Conservation (phyloP, 208 protist species). For the Tritrichomonas foetus region DNA sequence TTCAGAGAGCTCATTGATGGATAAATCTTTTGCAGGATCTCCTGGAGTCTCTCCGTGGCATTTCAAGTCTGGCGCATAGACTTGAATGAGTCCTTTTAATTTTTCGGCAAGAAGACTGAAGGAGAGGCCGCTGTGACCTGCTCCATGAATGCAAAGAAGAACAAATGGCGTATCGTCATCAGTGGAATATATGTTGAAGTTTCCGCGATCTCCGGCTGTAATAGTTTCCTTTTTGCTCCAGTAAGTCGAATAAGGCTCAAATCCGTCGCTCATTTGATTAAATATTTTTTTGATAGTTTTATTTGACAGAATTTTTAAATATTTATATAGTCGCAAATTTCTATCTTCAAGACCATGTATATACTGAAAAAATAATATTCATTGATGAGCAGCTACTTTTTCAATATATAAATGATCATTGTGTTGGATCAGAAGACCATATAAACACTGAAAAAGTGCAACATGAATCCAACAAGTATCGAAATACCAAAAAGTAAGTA, state of each 20-base stretch:
- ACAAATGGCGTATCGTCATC: not conserved
- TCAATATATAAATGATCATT: no score
- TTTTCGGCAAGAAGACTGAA: not conserved
- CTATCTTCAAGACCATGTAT: no score
- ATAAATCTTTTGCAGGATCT: conserved; percentile 1
- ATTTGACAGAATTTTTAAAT: no score
- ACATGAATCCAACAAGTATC: no score
- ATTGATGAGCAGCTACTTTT: no score
- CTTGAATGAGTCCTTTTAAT: not conserved
- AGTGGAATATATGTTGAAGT: not conserved
- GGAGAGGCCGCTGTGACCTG: not conserved
- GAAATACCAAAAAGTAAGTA: no score
- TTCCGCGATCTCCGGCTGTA: not conserved
- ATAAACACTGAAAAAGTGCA: no score
- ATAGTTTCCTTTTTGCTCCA: not conserved
- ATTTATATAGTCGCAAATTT: no score
- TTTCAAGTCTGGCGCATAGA: not conserved
- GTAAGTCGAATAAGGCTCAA: not conserved
- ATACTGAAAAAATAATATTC: no score
- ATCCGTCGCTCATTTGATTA: no score
- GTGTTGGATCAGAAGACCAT: no score
- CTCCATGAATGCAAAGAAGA: conserved; percentile 23
- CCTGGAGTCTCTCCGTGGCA: conserved; percentile 2
- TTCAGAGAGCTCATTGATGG: not conserved
- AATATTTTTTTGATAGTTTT: no score